Percentiles rank a stretch among this genome's conserved stretches.
These are phyloP conservation scores for Maudiozyma turicensis DNA, from an alignment of 805 yeast genomes.

Conservation along the genomic window DNA sequence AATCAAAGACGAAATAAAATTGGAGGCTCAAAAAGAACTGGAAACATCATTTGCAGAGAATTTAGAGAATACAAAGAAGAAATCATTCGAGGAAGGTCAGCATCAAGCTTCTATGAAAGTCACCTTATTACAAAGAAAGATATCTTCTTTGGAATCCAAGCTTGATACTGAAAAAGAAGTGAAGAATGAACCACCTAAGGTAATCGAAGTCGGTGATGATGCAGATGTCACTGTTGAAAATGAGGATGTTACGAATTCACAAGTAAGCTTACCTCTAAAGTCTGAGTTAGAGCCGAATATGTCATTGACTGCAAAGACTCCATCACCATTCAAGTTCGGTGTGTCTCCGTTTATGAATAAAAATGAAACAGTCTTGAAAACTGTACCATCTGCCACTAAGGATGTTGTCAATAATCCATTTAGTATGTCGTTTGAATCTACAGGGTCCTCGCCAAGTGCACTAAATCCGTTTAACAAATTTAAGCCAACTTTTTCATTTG, in stretches of 20 bases:
- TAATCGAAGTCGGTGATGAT: neutral
- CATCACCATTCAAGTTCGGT: neutral
- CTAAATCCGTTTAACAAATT: conserved; percentile 1
- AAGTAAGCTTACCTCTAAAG: neutral
- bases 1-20: conserved; percentile 4
- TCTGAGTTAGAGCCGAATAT: neutral
- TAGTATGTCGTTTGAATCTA: neutral
- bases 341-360: neutral
- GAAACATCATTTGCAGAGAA: conserved; percentile 7
- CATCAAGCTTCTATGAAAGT: conserved; percentile 17
- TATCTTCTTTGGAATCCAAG: conserved; percentile 23
- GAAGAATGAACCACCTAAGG: conserved; percentile 20
- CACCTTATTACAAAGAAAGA: conserved; percentile 22
- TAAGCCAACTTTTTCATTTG: conserved; percentile 6
- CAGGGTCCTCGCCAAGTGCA: conserved; percentile 1
- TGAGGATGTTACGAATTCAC: neutral
- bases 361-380: neutral
- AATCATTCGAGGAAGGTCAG: conserved; percentile 18
- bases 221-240: neutral
- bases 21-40: conserved; percentile 10
- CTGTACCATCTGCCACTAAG: neutral
- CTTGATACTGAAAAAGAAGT: conserved; percentile 31
- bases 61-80: conserved; percentile 5
- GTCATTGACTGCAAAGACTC: neutral
- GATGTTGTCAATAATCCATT: conserved; percentile 1